Conservation (phyloP, 805 yeast genomes). For the Candida quercuum region DNA sequence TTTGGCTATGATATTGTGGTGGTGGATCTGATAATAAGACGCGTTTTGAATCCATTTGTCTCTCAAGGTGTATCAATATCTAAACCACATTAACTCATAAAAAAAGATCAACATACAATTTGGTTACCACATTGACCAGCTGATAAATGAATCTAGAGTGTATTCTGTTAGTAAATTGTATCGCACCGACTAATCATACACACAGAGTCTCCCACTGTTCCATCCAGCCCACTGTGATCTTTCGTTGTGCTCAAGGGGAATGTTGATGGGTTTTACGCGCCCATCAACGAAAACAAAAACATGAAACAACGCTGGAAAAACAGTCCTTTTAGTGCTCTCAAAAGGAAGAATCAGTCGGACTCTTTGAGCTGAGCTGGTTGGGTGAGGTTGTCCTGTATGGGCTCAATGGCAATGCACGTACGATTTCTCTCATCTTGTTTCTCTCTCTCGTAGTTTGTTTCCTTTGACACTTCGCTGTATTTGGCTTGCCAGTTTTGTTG, state of each 20-base stretch:
- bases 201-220: no score
- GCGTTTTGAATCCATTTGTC: no score
- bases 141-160: conserved; percentile 77
- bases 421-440: conserved; percentile 20
- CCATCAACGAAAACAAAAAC: not conserved
- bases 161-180: conserved; percentile 14
- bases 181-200: no score
- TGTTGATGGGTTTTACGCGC: conserved; percentile 4
- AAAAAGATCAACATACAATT: conserved; percentile 50
- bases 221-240: no score
- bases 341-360: no score
- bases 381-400: not conserved
- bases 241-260: no score
- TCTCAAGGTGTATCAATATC: no score
- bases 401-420: conserved; percentile 10
- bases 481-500: conserved; percentile 8
- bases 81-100: not conserved
- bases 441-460: not conserved
- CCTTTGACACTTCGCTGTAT: no score
- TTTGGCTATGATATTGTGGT: no score
- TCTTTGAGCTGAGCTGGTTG: not conserved
- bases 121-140: conserved; percentile 99
- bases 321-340: no score
- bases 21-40: not conserved
- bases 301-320: not conserved